These are phyloP conservation scores for Ophiocordyceps camponoti-saundersi DNA, from an alignment of 2,329 filamentous ascomycete species.

Conservation along the genomic window DNA sequence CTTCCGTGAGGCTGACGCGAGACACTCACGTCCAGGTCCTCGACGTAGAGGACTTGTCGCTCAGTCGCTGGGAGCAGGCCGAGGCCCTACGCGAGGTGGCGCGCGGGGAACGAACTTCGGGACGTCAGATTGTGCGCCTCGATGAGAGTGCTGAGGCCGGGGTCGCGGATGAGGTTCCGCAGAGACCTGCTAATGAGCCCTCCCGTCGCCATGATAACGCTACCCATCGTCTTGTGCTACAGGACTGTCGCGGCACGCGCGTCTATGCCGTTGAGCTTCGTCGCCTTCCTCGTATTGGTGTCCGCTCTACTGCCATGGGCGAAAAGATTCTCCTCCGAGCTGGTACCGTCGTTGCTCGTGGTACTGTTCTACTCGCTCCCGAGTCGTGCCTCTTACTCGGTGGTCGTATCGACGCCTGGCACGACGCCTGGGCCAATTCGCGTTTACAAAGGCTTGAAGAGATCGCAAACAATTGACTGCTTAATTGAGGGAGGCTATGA, in stretches of 20 bases:
- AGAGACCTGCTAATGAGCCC: too few species aligned
- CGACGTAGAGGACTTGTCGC: constrained; percentile 68
- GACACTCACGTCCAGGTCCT: constrained; percentile 67
- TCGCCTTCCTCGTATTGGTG: constrained; percentile 44
- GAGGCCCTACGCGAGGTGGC: constrained; percentile 62
- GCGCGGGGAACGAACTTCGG: constrained; percentile 56
- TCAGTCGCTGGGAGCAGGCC: constrained; percentile 72
- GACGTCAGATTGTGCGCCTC: constrained; percentile 68
- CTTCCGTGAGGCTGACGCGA: constrained; percentile 24
- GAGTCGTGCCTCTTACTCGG: constrained; percentile 56
- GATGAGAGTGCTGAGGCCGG: constrained; percentile 24
- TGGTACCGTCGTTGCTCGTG: constrained; percentile 51
- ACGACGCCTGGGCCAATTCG: constrained; percentile 59
- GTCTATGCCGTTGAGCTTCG: constrained; percentile 58
- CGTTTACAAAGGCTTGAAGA: constrained; percentile 53
- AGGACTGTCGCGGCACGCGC: constrained; percentile 57
- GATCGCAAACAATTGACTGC: constrained; percentile 14
- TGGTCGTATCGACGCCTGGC: constrained; percentile 69
- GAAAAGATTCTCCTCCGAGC: constrained; percentile 61
- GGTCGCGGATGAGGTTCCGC: constrained; percentile 4
- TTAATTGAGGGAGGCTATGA: too few species aligned
- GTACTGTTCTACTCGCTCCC: constrained; percentile 63
- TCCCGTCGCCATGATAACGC: constrained; percentile 14
- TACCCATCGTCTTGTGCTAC: constrained; percentile 66
- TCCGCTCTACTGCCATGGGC: constrained; percentile 55